Percentiles rank a stretch among this genome's conserved stretches.
Conservation (phyloP, 176 grass and related monocot species). For the Hsuehochloa calcarea region DNA sequence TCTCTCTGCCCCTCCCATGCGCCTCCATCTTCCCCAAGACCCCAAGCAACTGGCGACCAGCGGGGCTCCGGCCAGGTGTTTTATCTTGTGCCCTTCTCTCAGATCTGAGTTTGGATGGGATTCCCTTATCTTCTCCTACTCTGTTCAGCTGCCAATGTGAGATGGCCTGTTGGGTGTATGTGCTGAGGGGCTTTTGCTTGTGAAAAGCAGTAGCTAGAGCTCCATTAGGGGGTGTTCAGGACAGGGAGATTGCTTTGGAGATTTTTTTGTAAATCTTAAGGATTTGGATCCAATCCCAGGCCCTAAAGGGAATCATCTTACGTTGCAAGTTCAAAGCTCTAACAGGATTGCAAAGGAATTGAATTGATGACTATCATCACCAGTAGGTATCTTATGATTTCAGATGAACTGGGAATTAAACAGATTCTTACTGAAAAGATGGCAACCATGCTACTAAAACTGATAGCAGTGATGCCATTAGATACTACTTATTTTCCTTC, state of each 20-base stretch:
- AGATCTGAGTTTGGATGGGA: too few relatives aligned
- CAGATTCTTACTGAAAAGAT: background rate
- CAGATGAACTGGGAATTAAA: background rate
- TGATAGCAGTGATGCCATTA: background rate
- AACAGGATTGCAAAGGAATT: background rate
- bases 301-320: background rate
- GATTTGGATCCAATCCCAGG: background rate
- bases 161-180: background rate
- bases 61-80: too few relatives aligned
- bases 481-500: background rate
- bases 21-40: too few relatives aligned
- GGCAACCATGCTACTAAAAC: background rate
- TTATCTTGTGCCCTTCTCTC: too few relatives aligned
- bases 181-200: constrained; percentile 11
- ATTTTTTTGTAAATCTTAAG: background rate
- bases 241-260: background rate
- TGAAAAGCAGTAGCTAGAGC: constrained; percentile 18
- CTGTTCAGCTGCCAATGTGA: too few relatives aligned
- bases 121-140: too few relatives aligned
- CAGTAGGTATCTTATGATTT: background rate
- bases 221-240: background rate
- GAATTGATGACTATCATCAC: background rate
- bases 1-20: too few relatives aligned
- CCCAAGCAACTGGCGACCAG: too few relatives aligned
- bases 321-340: constrained; percentile 3